These are phyloP conservation scores for Wickerhamiella hasegawae DNA, from an alignment of 805 yeast species.

Conservation along the genomic window DNA sequence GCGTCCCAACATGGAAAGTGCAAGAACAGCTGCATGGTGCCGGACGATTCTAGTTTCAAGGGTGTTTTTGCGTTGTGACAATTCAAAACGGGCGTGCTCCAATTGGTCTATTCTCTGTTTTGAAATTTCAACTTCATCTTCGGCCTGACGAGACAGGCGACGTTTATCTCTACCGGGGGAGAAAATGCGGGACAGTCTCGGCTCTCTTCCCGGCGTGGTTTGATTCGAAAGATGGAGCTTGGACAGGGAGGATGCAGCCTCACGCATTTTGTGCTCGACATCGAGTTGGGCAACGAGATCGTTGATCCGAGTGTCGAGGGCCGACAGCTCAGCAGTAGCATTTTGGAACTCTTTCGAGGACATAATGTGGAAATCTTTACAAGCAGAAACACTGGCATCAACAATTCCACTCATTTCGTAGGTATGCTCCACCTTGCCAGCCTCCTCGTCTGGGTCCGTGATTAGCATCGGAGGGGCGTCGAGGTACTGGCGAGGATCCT, in stretches of 20 bases:
- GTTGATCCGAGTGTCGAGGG: constrained; percentile 6
- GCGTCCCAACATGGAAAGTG: not conserved
- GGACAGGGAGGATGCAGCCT: constrained; percentile 15
- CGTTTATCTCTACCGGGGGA: constrained; percentile 1
- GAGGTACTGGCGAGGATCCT: constrained; percentile 14
- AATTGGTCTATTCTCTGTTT: constrained; percentile 9
- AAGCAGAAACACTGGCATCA: constrained; percentile 12
- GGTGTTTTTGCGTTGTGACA: constrained; percentile 4
- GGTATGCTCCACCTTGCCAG: constrained; percentile 1
- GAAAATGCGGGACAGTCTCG: constrained; percentile 1
- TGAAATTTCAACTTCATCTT: constrained; percentile 12
- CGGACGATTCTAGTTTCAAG: constrained; percentile 10
- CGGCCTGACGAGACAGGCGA: constrained; percentile 12
- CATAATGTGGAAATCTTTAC: constrained; percentile 7
- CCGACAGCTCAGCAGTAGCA: constrained; percentile 8
- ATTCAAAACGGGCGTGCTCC: constrained; percentile 6
- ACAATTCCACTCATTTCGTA: constrained; percentile 6
- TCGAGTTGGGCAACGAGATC: constrained; percentile 12
- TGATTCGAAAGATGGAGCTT: constrained; percentile 7
- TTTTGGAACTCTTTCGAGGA: constrained; percentile 11
- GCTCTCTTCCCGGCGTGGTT: constrained; percentile 2
- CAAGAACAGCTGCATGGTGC: constrained; percentile 16
- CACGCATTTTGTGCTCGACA: constrained; percentile 15
- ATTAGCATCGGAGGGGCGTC: constrained; percentile 16
- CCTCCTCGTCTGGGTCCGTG: constrained; percentile 2